These are phyloP conservation scores for Cyclospora cayetanensis DNA, from an alignment of 169 alveolate species.

Conservation along the genomic window DNA sequence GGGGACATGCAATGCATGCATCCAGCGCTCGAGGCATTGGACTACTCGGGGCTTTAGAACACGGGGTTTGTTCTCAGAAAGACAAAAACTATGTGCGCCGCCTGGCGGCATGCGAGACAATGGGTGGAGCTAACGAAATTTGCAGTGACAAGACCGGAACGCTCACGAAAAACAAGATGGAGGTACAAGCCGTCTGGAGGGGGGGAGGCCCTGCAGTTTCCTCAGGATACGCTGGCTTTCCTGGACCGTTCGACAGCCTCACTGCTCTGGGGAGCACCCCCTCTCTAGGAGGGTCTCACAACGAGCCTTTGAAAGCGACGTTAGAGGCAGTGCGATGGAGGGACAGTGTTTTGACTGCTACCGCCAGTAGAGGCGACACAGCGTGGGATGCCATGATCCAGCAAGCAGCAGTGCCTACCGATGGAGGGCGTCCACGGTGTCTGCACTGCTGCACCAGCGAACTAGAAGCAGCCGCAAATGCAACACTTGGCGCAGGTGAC, in stretches of 20 bases:
- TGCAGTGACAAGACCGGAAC: conserved; percentile 95
- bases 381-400: not conserved
- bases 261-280: too few relatives aligned
- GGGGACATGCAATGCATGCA: not conserved
- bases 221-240: too few relatives aligned
- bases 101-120: conserved; percentile 92
- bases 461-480: not conserved
- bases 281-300: too few relatives aligned
- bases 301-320: too few relatives aligned
- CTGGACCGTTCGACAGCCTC: too few relatives aligned
- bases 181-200: conserved; percentile 73
- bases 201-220: conserved; percentile 3
- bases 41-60: not conserved
- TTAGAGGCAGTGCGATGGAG: not conserved
- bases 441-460: not conserved
- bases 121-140: conserved; percentile 94
- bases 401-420: too few relatives aligned
- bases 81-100: conserved; percentile 73
- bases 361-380: not conserved
- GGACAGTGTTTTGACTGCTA: not conserved
- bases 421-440: too few relatives aligned
- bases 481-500: too few relatives aligned
- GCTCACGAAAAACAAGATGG: conserved; percentile 91
- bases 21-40: not conserved
- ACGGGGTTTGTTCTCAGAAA: conserved; percentile 32